Evolutionary conservation across 2,329 filamentous ascomycete genomes (phyloP).

Genomic region (Neofusicoccum sp.): DNA sequence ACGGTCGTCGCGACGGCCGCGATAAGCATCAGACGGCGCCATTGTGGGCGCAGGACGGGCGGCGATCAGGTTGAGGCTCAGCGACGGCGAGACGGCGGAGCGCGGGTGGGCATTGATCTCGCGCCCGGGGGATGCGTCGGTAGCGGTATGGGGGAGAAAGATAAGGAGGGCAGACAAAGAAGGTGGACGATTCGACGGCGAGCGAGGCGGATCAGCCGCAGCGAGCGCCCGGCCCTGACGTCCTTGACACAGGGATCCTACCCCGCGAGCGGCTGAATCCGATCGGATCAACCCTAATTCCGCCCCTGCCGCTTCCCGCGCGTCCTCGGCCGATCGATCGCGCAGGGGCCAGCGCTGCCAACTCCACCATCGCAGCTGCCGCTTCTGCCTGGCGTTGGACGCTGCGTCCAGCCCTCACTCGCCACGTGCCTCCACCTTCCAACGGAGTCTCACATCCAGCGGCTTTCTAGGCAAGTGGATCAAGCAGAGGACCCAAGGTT

Average conservation of each 20-base stretch:
- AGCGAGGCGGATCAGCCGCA: not conserved
- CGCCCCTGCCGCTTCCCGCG: not conserved
- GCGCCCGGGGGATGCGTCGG: not conserved
- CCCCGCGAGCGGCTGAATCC: not conserved
- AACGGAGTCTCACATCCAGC: no score
- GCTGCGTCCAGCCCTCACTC: no score
- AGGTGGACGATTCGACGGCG: not conserved
- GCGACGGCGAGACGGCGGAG: not conserved
- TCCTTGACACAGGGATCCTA: not conserved
- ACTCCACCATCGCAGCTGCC: no score
- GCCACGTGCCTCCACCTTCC: no score
- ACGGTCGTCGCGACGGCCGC: not conserved
- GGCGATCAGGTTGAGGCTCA: conserved; percentile 11
- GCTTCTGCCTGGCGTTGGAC: no score
- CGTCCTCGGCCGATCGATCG: not conserved
- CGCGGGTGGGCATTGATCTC: not conserved
- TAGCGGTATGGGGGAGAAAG: not conserved
- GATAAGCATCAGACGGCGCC: not conserved
- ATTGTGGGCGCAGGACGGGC: conserved; percentile 1
- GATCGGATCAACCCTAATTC: conserved; percentile 10
- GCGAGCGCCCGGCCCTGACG: conserved; percentile 3
- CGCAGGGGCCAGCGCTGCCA: not conserved
- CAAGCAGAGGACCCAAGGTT: no score
- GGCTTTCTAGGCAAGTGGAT: no score
- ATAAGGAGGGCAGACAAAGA: not conserved